Evolutionary conservation across 257 asterid genomes (phyloP).

Genomic region (Penstemon newberryi): DNA sequence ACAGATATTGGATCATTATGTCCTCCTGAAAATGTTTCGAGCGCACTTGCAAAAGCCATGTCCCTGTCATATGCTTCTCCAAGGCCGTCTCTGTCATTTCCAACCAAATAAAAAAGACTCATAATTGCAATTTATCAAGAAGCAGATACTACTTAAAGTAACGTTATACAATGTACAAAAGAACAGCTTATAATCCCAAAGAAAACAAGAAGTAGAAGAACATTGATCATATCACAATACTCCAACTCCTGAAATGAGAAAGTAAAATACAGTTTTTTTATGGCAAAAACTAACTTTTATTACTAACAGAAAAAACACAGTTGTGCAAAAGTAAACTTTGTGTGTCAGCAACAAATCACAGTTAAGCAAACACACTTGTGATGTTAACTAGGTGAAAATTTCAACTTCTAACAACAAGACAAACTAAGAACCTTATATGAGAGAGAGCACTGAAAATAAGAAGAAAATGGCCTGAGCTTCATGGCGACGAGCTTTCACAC

Average conservation of each 20-base stretch:
- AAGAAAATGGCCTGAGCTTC: slow-evolving; percentile 1
- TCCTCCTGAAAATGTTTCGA: slow-evolving; percentile 87
- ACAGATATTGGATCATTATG: slow-evolving; percentile 80
- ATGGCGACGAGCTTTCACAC: slow-evolving; percentile 5
- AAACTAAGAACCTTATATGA: neutral
- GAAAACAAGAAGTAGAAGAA: slow-evolving; percentile 8
- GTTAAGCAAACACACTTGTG: slow-evolving; percentile 18
- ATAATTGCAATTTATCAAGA: neutral
- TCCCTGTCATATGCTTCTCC: slow-evolving; percentile 94
- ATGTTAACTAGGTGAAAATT: neutral
- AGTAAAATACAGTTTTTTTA: neutral
- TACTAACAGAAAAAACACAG: neutral
- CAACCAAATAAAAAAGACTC: slow-evolving; percentile 29
- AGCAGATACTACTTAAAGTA: slow-evolving; percentile 15
- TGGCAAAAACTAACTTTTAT: no score
- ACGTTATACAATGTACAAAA: neutral
- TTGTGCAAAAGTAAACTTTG: neutral
- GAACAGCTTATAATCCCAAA: slow-evolving; percentile 10
- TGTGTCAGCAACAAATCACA: neutral
- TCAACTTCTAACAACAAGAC: neutral
- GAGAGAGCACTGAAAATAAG: neutral
- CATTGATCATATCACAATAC: neutral
- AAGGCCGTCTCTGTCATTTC: slow-evolving; percentile 83
- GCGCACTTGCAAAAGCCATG: slow-evolving; percentile 81
- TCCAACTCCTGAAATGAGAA: neutral